Conservation (phyloP, 148 eudicot genomes). For the Spergularia bocconei region DNA sequence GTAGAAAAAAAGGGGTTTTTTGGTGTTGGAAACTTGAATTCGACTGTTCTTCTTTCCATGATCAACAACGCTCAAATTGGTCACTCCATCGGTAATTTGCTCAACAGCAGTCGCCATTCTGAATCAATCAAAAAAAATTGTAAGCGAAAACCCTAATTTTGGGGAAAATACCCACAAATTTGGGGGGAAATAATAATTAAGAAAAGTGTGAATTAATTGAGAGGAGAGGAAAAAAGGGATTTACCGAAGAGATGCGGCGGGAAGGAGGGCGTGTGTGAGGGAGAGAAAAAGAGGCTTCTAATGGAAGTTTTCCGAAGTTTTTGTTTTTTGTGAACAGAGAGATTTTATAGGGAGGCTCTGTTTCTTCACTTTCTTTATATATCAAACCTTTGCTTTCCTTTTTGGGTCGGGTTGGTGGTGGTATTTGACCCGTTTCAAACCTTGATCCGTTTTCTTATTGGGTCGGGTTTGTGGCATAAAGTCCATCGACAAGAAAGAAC, state of each 20-base stretch:
- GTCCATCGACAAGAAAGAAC: too few species aligned
- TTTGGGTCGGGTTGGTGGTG: background rate
- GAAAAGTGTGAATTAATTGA: too few species aligned
- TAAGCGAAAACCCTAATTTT: constrained; percentile 24
- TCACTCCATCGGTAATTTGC: constrained; percentile 46
- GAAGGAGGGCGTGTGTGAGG: too few species aligned
- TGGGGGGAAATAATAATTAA: background rate
- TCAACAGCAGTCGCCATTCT: constrained; percentile 37
- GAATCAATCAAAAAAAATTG: background rate
- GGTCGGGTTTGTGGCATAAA: too few species aligned
- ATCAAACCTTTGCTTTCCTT: background rate
- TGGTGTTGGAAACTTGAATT: constrained; percentile 66
- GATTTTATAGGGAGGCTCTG: constrained; percentile 16
- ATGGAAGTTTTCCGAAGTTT: background rate
- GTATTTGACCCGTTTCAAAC: too few species aligned
- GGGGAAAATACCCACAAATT: background rate
- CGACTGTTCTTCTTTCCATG: constrained; percentile 43
- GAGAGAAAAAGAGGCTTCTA: background rate
- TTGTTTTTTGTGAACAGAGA: background rate
- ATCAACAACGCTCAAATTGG: constrained; percentile 41
- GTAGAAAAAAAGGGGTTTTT: constrained; percentile 65
- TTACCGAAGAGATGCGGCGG: too few species aligned
- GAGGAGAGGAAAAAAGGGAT: too few species aligned
- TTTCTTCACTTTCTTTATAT: background rate
- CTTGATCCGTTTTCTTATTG: too few species aligned